Conservation (phyloP, 257 asterid genomes). For the Solanum clarkiae region DNA sequence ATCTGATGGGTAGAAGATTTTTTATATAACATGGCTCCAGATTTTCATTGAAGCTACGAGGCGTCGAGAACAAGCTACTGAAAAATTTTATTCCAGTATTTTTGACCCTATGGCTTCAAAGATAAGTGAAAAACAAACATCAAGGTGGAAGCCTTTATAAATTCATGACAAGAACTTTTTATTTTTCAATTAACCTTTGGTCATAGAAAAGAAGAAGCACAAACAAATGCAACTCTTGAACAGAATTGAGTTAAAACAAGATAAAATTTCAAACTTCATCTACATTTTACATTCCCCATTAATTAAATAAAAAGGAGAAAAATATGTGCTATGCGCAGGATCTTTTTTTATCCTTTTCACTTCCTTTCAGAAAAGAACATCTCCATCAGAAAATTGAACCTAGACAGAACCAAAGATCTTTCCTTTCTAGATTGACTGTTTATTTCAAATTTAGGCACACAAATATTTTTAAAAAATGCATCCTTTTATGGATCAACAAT, state of each 20-base stretch:
- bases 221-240: not conserved
- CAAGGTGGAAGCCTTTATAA: not conserved
- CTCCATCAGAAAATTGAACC: not conserved
- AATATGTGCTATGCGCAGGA: not conserved
- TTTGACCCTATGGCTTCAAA: not conserved
- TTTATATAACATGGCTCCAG: not conserved
- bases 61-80: not conserved
- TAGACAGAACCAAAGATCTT: not conserved
- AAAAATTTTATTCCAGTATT: not conserved
- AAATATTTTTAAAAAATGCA: too few relatives aligned
- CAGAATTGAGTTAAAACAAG: not conserved
- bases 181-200: not conserved
- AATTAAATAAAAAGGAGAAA: not conserved
- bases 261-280: not conserved
- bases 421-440: not conserved
- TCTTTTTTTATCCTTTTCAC: not conserved
- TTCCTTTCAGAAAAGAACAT: not conserved
- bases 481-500: too few relatives aligned
- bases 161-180: not conserved
- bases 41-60: not conserved
- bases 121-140: not conserved
- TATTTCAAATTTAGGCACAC: not conserved
- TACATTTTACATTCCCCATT: not conserved
- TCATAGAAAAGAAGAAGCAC: not conserved
- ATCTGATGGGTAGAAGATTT: not conserved